Conservation (phyloP, 768 basidiomycete species). For the Leccinum truebloodii region DNA sequence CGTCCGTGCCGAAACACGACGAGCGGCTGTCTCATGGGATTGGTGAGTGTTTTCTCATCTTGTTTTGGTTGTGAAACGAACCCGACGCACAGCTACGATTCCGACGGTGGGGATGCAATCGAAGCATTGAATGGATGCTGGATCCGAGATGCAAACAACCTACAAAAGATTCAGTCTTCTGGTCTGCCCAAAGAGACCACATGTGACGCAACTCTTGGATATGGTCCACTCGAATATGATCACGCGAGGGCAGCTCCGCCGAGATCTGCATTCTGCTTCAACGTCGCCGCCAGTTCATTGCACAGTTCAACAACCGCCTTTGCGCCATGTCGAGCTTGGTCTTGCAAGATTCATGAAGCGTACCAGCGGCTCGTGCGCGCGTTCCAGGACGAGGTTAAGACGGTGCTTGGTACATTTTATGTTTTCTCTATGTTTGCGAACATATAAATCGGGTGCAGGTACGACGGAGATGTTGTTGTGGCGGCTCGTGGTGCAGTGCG, state of each 20-base stretch:
- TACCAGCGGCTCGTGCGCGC: slow-evolving; percentile 47
- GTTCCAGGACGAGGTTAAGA: slow-evolving; percentile 49
- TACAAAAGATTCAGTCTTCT: slow-evolving; percentile 19
- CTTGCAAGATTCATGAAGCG: slow-evolving; percentile 62
- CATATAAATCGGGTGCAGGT: slow-evolving; percentile 37
- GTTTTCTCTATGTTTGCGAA: background rate
- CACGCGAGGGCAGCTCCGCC: slow-evolving; percentile 69
- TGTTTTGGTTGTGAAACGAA: background rate
- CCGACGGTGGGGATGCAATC: slow-evolving; percentile 77
- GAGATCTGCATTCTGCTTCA: slow-evolving; percentile 45
- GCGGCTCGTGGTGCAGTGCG: slow-evolving; percentile 75
- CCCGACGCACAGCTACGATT: slow-evolving; percentile 56
- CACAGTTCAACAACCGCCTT: slow-evolving; percentile 50
- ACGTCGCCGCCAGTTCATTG: slow-evolving; percentile 55
- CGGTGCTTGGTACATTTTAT: slow-evolving; percentile 48
- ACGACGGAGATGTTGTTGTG: slow-evolving; percentile 80
- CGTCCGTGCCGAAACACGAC: slow-evolving; percentile 55
- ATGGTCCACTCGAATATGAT: slow-evolving; percentile 70
- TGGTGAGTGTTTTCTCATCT: slow-evolving; percentile 39
- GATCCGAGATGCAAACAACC: slow-evolving; percentile 54
- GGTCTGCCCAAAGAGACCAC: slow-evolving; percentile 23
- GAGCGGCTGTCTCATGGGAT: slow-evolving; percentile 59
- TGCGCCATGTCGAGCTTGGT: slow-evolving; percentile 20
- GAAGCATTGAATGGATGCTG: slow-evolving; percentile 57
- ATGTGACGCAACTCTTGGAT: slow-evolving; percentile 57